Percentiles rank a stretch among this genome's conserved stretches.
Conservation (phyloP, 768 basidiomycete genomes). For the Lactifluus volemus region DNA sequence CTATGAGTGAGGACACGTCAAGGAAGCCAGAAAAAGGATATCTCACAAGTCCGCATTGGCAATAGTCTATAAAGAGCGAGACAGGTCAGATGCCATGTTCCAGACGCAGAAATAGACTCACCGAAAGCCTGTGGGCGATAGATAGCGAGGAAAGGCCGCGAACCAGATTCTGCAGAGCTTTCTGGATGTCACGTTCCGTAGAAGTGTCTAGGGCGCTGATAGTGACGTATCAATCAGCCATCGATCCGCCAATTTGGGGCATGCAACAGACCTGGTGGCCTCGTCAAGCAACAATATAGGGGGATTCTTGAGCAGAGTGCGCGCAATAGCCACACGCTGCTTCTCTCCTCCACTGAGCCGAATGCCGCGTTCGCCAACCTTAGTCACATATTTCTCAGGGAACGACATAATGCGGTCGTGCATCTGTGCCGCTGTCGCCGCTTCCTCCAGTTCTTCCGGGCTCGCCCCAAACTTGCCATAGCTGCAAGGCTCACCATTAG, state of each 20-base stretch:
- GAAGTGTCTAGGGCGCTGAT: slow-evolving; percentile 70
- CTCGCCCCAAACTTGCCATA: slow-evolving; percentile 72
- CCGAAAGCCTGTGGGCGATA: slow-evolving; percentile 73
- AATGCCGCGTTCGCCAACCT: slow-evolving; percentile 85
- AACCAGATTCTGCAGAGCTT: slow-evolving; percentile 73
- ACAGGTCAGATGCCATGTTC: slow-evolving; percentile 7
- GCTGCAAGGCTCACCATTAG: slow-evolving; percentile 24
- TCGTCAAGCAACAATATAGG: slow-evolving; percentile 65
- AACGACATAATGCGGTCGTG: slow-evolving; percentile 79
- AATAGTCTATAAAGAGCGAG: slow-evolving; percentile 35
- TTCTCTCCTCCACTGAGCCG: slow-evolving; percentile 84
- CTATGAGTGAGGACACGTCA: slow-evolving; percentile 9
- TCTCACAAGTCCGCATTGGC: slow-evolving; percentile 43
- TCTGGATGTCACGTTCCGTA: slow-evolving; percentile 63
- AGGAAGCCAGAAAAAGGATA: not conserved
- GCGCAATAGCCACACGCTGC: slow-evolving; percentile 80
- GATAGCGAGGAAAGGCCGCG: slow-evolving; percentile 51
- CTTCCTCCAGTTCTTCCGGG: slow-evolving; percentile 66
- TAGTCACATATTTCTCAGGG: slow-evolving; percentile 51
- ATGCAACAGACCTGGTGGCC: slow-evolving; percentile 48
- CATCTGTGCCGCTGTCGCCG: slow-evolving; percentile 77
- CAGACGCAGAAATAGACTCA: slow-evolving; percentile 22
- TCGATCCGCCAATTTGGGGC: not conserved
- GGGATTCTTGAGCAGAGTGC: slow-evolving; percentile 81
- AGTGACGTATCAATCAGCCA: slow-evolving; percentile 1